phyloP scores from a whole-genome alignment of 208 protist species.

The Tritrichomonas musculus region DNA sequence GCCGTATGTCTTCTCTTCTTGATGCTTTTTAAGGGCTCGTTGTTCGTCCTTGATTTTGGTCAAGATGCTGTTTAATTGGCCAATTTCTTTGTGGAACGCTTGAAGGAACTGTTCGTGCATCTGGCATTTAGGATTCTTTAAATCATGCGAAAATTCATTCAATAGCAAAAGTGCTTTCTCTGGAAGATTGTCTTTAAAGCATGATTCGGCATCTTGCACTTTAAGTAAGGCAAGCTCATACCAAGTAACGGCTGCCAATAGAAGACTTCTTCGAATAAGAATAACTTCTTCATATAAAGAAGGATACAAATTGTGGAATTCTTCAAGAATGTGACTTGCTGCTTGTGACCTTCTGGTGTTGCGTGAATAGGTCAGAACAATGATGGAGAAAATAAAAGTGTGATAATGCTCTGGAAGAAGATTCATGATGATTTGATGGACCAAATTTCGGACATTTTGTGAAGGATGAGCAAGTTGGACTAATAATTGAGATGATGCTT shows the following conservation, averaged over 20 bases:
- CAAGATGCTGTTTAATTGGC: not conserved
- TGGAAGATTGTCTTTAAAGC: not conserved
- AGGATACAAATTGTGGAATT: not conserved
- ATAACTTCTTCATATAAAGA: not conserved
- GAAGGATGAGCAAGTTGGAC: not conserved
- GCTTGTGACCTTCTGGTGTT: not conserved
- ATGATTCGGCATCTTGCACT: not conserved
- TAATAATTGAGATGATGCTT: not conserved
- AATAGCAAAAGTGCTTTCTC: not conserved
- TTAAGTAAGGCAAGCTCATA: not conserved
- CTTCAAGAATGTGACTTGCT: not conserved
- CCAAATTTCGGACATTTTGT: not conserved
- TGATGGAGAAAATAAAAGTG: not conserved
- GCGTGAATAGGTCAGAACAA: not conserved
- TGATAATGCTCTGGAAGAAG: not conserved
- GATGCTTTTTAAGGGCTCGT: no score
- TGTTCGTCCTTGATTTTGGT: not conserved
- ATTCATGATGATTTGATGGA: not conserved
- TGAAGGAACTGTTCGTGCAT: not conserved
- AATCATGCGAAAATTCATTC: not conserved
- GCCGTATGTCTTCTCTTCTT: no score
- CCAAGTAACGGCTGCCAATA: not conserved
- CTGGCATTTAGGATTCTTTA: not conserved
- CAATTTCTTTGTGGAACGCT: not conserved
- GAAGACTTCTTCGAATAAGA: not conserved